Evolutionary conservation across 768 basidiomycete genomes (phyloP).

Genomic region (Xerocomellus amylosporus): DNA sequence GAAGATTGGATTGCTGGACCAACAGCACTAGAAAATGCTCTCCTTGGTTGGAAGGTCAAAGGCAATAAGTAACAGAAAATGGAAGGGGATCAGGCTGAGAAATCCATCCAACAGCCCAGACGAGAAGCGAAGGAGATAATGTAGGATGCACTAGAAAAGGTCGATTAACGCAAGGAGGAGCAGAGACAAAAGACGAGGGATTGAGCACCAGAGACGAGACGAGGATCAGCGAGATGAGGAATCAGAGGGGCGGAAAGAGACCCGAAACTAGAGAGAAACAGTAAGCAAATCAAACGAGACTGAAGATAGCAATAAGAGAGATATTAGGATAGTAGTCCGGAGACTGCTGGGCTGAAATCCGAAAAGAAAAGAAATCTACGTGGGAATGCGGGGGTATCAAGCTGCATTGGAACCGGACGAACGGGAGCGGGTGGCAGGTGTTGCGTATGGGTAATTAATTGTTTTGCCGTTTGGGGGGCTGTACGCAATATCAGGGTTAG

Average conservation of each 20-base stretch:
- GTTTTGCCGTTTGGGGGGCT: slow-evolving; percentile 37
- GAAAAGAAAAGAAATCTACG: slow-evolving; percentile 26
- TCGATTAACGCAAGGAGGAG: slow-evolving; percentile 34
- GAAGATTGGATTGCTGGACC: slow-evolving; percentile 27
- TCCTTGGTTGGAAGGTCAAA: slow-evolving; percentile 38
- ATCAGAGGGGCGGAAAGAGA: slow-evolving; percentile 5
- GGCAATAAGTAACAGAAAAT: slow-evolving; percentile 34
- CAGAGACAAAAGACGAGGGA: slow-evolving; percentile 15
- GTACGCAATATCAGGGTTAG: slow-evolving; percentile 39
- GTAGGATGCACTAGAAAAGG: slow-evolving; percentile 31
- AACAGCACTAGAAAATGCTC: slow-evolving; percentile 30
- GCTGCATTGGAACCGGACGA: slow-evolving; percentile 36
- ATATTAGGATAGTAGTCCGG: slow-evolving; percentile 33
- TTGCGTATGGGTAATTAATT: slow-evolving; percentile 27
- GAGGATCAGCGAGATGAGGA: slow-evolving; percentile 11
- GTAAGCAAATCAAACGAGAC: slow-evolving; percentile 24
- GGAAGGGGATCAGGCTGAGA: slow-evolving; percentile 25
- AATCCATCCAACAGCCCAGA: slow-evolving; percentile 32
- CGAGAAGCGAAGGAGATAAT: slow-evolving; percentile 27
- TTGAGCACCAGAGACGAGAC: slow-evolving; percentile 12
- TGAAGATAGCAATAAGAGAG: slow-evolving; percentile 36
- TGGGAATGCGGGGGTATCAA: slow-evolving; percentile 23
- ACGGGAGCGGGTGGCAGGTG: slow-evolving; percentile 26
- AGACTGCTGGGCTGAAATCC: slow-evolving; percentile 27
- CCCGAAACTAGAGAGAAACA: slow-evolving; percentile 18